These are phyloP conservation scores for Cryptosporidium ryanae DNA, from an alignment of 169 alveolate genomes.

Conservation along the genomic window DNA sequence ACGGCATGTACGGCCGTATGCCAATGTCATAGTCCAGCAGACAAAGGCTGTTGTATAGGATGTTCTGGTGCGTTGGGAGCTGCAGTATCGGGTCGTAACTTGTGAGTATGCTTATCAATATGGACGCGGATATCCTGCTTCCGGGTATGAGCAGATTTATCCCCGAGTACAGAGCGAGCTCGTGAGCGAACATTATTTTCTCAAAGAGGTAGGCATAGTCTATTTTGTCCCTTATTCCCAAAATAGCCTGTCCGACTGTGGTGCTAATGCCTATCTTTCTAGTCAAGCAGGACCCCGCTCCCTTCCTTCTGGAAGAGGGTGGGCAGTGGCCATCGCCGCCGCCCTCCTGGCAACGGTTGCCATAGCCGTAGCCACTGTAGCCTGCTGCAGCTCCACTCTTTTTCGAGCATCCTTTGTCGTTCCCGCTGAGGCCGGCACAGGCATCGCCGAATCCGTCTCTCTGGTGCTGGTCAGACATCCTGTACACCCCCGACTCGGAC, in stretches of 20 bases:
- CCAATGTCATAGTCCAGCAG: conserved; percentile 49
- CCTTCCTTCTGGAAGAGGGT: no score
- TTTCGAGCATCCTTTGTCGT: not conserved
- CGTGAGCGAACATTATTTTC: conserved; percentile 64
- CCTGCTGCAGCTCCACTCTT: not conserved
- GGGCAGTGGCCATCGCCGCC: no score
- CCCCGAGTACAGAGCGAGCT: conserved; percentile 54
- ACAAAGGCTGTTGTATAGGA: conserved; percentile 36
- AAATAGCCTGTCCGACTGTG: conserved; percentile 57
- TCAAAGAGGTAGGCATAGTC: conserved; percentile 35
- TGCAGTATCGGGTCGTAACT: conserved; percentile 44
- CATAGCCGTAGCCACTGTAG: no score
- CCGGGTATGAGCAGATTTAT: conserved; percentile 44
- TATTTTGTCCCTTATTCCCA: conserved; percentile 50
- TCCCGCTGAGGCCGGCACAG: not conserved
- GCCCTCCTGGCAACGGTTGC: no score
- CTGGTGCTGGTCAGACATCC: not conserved
- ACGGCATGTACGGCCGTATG: conserved; percentile 53
- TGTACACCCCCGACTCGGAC: not conserved
- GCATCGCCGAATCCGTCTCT: not conserved
- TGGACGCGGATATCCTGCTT: conserved; percentile 46
- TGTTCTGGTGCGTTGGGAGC: conserved; percentile 27
- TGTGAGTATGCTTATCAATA: conserved; percentile 22
- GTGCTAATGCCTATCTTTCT: conserved; percentile 47
- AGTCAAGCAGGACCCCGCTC: conserved; percentile 31